Base-by-base conservation (phyloP, 495 filamentous ascomycete genomes). In the Thermochaetoides thermophila region DNA sequence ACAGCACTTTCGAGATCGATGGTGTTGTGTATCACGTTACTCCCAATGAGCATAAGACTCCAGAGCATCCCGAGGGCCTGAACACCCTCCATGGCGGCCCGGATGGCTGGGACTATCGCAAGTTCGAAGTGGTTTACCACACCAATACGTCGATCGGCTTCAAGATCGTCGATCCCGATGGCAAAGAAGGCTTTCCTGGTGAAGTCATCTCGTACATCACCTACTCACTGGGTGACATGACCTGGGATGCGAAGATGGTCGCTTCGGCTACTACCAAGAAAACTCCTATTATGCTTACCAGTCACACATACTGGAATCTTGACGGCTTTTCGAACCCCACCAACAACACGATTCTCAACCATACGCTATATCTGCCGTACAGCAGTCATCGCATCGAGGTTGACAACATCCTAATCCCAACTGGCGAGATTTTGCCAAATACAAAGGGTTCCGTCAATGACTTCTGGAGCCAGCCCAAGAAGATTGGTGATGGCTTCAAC, bases 271-370 rank as follows among this genome's bases (percentile, higher is more conserved):
- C 64, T 0, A 68, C 63, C 3, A 68, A 69, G 47, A 66, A 64
- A 40, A 78, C 74, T 17, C 74, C 74, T 20, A 77, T 79, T 41
- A 78, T 79, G 74, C 57, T 79, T 22, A 67, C 54, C 39, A 69
- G 62, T 30, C 68, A 73, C 42, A 72, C 79, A 30, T 92, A 91
- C 61, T 92, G 82, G 81, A 89, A 91, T 55, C 61, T 92, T 34
- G 82, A 86, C 50, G 84, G 73, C 7, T 92, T 84, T 52, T 56
- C 63, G 37, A 70, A 72, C 48, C 59, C 63, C 18, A 60, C 76
- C 47, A 74, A 76, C 3, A 48, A 65, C 11, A 67, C 60, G 5
- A 64, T 73, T 16, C 61, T 91, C n/a, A 76, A 84, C 44, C 71
- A 89, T 53, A 69, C 66, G 31, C 57, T 92, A 24, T 70, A 75